A percentile compares a stretch with the other conserved stretches of the same genome.
phyloP scores from a whole-genome alignment of 2,329 filamentous ascomycete genomes.

The Xylariaceae sp. region DNA sequence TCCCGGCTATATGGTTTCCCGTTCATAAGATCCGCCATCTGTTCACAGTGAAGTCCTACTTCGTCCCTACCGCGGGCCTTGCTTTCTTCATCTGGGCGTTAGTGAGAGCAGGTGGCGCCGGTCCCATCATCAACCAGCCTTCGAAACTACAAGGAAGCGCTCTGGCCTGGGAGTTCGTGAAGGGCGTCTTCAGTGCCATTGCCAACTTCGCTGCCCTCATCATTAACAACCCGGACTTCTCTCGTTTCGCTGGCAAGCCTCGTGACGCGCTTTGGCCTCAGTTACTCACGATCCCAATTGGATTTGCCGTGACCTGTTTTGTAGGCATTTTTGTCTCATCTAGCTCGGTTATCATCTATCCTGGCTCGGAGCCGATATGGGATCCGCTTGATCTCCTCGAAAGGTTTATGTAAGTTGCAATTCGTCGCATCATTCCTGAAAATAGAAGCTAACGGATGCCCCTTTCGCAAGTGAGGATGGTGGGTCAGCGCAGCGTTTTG shows the following conservation, averaged over 20 bases:
- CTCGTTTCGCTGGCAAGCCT: conserved; percentile 74
- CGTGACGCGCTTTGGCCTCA: conserved; percentile 76
- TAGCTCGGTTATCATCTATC: conserved; percentile 64
- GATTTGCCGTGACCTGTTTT: conserved; percentile 73
- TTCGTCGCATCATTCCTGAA: background rate
- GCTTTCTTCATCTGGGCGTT: conserved; percentile 86
- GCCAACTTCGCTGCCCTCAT: conserved; percentile 89
- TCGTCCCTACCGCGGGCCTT: conserved; percentile 77
- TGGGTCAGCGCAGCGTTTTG: conserved; percentile 62
- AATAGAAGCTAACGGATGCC: conserved; percentile 1
- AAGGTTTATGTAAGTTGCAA: conserved; percentile 48
- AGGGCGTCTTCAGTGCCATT: conserved; percentile 82
- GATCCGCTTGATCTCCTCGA: conserved; percentile 64
- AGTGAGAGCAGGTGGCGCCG: conserved; percentile 73
- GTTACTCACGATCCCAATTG: conserved; percentile 64
- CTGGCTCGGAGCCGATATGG: conserved; percentile 59
- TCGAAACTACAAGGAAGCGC: conserved; percentile 58
- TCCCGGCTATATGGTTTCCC: conserved; percentile 84
- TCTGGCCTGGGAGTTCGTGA: conserved; percentile 76
- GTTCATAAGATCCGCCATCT: conserved; percentile 84
- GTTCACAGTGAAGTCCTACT: conserved; percentile 83
- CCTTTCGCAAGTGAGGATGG: conserved; percentile 47
- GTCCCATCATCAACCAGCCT: conserved; percentile 71
- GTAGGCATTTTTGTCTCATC: conserved; percentile 77
- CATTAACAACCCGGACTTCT: conserved; percentile 76